Evolutionary conservation across 176 grass and related monocot species (phyloP).

Genomic region (Dendrocalamus sinicus): DNA sequence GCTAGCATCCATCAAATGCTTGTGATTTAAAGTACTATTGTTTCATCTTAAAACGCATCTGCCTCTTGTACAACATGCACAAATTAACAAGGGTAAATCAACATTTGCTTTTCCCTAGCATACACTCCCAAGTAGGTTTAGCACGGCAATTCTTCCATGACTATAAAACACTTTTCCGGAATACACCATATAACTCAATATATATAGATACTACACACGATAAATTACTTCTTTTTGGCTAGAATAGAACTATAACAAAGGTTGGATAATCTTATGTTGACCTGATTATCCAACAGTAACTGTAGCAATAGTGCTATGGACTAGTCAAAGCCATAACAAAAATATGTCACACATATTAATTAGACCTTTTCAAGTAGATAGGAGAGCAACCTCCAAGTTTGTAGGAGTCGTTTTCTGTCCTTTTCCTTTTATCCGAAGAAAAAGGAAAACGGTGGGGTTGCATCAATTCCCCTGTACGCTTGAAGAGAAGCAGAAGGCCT

Average conservation of each 20-base stretch:
- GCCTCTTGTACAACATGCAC: neutral
- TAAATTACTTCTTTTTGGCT: neutral
- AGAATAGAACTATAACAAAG: neutral
- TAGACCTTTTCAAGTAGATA: neutral
- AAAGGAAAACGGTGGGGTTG: neutral
- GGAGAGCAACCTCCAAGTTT: neutral
- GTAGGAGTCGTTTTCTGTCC: slow-evolving; percentile 1
- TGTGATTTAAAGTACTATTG: neutral
- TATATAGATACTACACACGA: neutral
- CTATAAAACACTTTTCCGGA: neutral
- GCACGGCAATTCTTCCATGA: neutral
- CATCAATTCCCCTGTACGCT: slow-evolving; percentile 9
- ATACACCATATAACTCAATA: neutral
- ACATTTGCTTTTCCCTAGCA: neutral
- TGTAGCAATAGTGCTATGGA: neutral
- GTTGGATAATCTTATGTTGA: neutral
- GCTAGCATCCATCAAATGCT: neutral
- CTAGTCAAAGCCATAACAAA: neutral
- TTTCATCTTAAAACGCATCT: neutral
- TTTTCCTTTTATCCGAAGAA: slow-evolving; percentile 19
- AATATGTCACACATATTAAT: neutral
- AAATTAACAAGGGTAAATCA: neutral
- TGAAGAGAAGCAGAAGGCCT: neutral
- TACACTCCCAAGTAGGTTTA: neutral
- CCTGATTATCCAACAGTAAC: neutral